Evolutionary conservation across 345 rosid species (phyloP), one percentile per base, ranked within the genome.

Genomic region (Eutrema yunnanense): DNA sequence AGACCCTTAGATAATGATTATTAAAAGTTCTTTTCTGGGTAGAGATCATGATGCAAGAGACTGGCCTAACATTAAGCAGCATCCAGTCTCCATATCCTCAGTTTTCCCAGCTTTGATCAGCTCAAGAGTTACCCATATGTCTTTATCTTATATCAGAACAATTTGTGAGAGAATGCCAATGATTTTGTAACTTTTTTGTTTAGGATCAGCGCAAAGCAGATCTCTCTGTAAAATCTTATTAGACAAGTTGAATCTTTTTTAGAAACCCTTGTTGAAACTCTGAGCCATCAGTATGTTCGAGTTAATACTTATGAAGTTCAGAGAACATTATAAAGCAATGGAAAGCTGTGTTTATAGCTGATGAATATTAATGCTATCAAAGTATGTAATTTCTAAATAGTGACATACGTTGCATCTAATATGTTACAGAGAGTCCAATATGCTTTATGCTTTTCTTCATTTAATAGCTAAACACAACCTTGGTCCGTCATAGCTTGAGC

Each of bases 401-500:
- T 75, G 43, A 52, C 60, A 67, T 8, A 8, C 29, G 19, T 12
- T 75, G 59, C 50, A 75, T 62, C 63, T 62, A 62, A 41, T 76
- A 69, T 63, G 59, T 56, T 63, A 76, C 72, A 76, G 53, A 14
- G 64, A 37, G 48, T 41, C 48, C 66, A 62, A 53, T 63, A 10
- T 38, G 30, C 32, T 40, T 66, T 19, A 10, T 38, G 30, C 32
- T 40, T 66, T 19, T 66, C 32, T 51, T 42, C 64, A 43, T 22
- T 41, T 41, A n/a, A 19, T 5, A 50, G 73, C 84, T 87, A 92
- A 73, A 92, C 94, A 79, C 99, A 92, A 73, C 99, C 99, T 92
- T 95, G 99, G 69, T 90, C 99, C 4, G 88, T 86, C 99, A 92
- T 95, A 44, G 97, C 99, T 83, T 90, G 96, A 76, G 99, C 98